A percentile compares a stretch with the other conserved stretches of the same genome.
phyloP scores from a whole-genome alignment of 139 green algal species.

The Chlorella vulgaris region DNA sequence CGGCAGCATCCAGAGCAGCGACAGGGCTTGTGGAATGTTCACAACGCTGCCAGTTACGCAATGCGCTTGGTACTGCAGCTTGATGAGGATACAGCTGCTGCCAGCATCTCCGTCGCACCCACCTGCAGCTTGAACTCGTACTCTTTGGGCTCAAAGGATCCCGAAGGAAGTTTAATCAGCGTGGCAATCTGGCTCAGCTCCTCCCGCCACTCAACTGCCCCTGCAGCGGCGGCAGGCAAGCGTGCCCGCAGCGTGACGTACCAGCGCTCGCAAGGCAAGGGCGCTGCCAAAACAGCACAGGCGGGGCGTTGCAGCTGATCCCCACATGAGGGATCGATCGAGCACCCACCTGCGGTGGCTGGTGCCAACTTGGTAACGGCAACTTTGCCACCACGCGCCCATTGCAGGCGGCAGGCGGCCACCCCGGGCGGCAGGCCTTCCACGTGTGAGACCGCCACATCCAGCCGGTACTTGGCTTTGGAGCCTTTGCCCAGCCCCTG shows the following conservation, averaged over 20 bases:
- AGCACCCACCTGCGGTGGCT: constrained; percentile 43
- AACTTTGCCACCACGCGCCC: constrained; percentile 64
- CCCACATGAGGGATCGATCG: background rate
- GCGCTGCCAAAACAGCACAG: no score
- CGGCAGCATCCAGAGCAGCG: no score
- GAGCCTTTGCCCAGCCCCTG: constrained; percentile 15
- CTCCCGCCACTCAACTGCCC: constrained; percentile 56
- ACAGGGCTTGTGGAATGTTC: no score
- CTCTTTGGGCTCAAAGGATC: constrained; percentile 60
- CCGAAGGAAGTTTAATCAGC: constrained; percentile 46
- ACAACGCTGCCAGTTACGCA: no score
- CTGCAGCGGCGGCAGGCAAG: constrained; percentile 36
- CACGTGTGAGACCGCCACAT: constrained; percentile 55
- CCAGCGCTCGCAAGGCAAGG: no score
- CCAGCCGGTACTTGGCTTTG: constrained; percentile 56
- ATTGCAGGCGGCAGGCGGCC: constrained; percentile 57
- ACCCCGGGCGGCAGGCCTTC: constrained; percentile 57
- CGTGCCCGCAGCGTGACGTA: no score
- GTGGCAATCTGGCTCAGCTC: constrained; percentile 66
- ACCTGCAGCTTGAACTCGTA: constrained; percentile 68
- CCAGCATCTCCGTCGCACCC: no score
- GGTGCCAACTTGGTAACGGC: constrained; percentile 63
- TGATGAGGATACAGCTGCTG: no score
- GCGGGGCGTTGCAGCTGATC: no score
- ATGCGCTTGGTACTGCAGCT: no score